Evolutionary conservation across 2,329 filamentous ascomycete species (phyloP).

Genomic region (Huntiella decipiens): DNA sequence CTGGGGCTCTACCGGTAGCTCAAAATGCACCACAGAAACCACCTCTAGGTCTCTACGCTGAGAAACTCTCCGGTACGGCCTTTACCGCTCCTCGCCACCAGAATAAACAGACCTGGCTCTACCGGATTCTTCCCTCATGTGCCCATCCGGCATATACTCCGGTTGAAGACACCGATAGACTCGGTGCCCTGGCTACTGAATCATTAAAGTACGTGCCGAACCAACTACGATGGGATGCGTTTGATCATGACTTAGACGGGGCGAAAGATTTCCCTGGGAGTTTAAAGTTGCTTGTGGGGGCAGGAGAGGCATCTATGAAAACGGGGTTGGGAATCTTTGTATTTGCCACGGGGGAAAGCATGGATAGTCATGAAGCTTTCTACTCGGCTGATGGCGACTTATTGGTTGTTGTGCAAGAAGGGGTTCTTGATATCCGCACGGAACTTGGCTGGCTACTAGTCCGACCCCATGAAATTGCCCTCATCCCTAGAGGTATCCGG

Average conservation of each 20-base stretch:
- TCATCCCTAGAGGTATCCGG: slow-evolving; percentile 49
- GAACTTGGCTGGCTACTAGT: slow-evolving; percentile 51
- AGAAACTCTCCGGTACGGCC: slow-evolving; percentile 55
- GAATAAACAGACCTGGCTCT: slow-evolving; percentile 56
- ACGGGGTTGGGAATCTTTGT: slow-evolving; percentile 56
- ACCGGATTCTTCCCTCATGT: slow-evolving; percentile 47
- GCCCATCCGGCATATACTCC: slow-evolving; percentile 34
- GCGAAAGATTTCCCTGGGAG: slow-evolving; percentile 28
- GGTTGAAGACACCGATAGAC: slow-evolving; percentile 11
- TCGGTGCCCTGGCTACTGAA: slow-evolving; percentile 11
- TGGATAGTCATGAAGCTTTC: slow-evolving; percentile 50
- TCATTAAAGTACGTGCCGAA: slow-evolving; percentile 60
- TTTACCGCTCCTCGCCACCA: slow-evolving; percentile 52
- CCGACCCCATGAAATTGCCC: slow-evolving; percentile 52
- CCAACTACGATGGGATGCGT: slow-evolving; percentile 62
- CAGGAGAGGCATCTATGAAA: slow-evolving; percentile 59
- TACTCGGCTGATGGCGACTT: slow-evolving; percentile 68
- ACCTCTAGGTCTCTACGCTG: slow-evolving; percentile 60
- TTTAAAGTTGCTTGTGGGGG: slow-evolving; percentile 53
- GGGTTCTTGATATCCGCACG: slow-evolving; percentile 50
- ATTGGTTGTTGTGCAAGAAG: slow-evolving; percentile 52
- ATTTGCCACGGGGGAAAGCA: slow-evolving; percentile 55
- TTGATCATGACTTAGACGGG: slow-evolving; percentile 43
- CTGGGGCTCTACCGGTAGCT: slow-evolving; percentile 53
- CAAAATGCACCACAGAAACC: slow-evolving; percentile 71